Evolutionary conservation across 495 filamentous ascomycete genomes (phyloP).

Genomic region (Lindgomyces ingoldianus): DNA sequence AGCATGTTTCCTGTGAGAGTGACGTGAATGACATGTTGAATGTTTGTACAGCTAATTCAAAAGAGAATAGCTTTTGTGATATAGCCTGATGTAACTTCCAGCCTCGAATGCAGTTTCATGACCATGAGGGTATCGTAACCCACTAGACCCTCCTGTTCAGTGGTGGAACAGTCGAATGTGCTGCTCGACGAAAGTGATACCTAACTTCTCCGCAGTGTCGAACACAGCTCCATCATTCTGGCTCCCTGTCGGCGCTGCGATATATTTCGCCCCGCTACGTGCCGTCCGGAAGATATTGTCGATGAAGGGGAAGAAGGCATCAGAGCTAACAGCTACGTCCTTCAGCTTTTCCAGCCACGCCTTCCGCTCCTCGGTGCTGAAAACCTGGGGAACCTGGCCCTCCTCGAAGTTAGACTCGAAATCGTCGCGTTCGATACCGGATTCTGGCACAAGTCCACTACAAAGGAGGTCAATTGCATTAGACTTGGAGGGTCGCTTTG

Average conservation of each 20-base stretch:
- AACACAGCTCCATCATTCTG: constrained; percentile 89
- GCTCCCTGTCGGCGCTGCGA: constrained; percentile 89
- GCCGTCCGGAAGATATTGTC: constrained; percentile 93
- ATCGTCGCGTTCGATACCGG: constrained; percentile 74
- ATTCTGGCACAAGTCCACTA: constrained; percentile 75
- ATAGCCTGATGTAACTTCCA: neutral
- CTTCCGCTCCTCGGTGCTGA: constrained; percentile 80
- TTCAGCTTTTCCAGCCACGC: constrained; percentile 78
- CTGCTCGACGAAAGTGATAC: constrained; percentile 90
- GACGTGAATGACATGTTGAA: neutral
- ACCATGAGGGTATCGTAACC: neutral
- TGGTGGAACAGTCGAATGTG: constrained; percentile 86
- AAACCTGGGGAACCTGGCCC: constrained; percentile 66
- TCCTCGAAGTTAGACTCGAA: constrained; percentile 92
- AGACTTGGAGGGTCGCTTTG: constrained; percentile 94
- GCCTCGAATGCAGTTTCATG: neutral
- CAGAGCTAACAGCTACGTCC: constrained; percentile 83
- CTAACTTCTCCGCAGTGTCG: constrained; percentile 88
- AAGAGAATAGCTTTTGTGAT: neutral
- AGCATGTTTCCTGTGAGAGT: too few species aligned
- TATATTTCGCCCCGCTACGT: constrained; percentile 89
- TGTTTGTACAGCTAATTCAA: neutral
- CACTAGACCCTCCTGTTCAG: constrained; percentile 48
- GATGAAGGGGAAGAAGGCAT: constrained; percentile 98
- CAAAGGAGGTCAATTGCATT: constrained; percentile 96